Evolutionary conservation across 306 rosid genomes (phyloP).

Genomic region (Trifolium subterraneum): DNA sequence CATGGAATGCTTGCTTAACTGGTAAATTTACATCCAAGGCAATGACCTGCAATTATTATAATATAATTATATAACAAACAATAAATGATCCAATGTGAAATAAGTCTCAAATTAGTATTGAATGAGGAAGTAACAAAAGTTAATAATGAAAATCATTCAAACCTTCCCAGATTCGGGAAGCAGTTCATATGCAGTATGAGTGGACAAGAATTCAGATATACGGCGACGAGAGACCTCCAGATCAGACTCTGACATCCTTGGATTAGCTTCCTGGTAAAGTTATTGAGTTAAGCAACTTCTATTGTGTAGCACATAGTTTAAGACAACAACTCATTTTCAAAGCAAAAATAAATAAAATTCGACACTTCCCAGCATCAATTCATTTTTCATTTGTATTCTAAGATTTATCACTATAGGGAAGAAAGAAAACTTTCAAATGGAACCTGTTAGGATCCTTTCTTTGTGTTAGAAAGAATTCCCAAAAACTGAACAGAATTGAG

Average conservation of each 20-base stretch:
- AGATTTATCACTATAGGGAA: constrained; percentile 19
- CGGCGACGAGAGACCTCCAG: constrained; percentile 73
- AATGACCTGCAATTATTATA: constrained; percentile 56
- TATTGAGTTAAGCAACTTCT: constrained; percentile 43
- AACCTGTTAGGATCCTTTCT: not conserved
- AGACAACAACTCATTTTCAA: constrained; percentile 34
- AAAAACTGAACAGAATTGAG: not conserved
- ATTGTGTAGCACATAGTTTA: constrained; percentile 42
- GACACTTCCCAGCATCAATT: not conserved
- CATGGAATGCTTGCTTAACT: constrained; percentile 87
- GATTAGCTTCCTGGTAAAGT: constrained; percentile 62
- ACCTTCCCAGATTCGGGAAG: constrained; percentile 99
- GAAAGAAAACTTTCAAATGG: not conserved
- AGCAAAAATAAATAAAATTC: constrained; percentile 11
- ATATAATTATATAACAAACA: constrained; percentile 38
- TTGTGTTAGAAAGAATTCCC: not conserved
- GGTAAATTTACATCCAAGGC: constrained; percentile 80
- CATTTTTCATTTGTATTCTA: constrained; percentile 5
- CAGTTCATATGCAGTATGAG: constrained; percentile 72
- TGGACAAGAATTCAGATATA: constrained; percentile 67
- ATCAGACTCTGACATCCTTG: constrained; percentile 59
- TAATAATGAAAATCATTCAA: constrained; percentile 52
- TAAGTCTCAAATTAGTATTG: constrained; percentile 27
- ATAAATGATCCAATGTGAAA: constrained; percentile 36
- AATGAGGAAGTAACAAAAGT: constrained; percentile 13